A percentile compares a stretch with the other conserved stretches of the same genome.
Conservation (phyloP, 371 early-diverging fungal species). For the Mycotypha africana region DNA sequence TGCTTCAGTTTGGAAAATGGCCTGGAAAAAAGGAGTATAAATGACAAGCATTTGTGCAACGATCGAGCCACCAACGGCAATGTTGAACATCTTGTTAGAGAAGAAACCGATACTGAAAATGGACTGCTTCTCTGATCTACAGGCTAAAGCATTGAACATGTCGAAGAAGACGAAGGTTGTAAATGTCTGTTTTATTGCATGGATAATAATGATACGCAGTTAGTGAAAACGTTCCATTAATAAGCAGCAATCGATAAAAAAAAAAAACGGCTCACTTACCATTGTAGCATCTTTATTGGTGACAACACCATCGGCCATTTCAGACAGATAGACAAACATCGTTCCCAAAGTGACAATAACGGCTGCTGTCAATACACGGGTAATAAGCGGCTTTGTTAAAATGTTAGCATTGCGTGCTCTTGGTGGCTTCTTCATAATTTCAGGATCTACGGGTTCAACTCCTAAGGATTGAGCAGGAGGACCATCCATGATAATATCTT, state of each 20-base stretch:
- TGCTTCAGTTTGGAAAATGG: conserved; percentile 89
- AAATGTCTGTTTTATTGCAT: conserved; percentile 67
- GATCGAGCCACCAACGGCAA: conserved; percentile 77
- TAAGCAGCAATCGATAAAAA: neutral
- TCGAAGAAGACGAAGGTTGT: conserved; percentile 95
- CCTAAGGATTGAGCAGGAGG: conserved; percentile 90
- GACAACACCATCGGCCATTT: conserved; percentile 72
- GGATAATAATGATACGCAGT: neutral
- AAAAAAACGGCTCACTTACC: conserved; percentile 43
- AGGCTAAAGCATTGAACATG: conserved; percentile 91
- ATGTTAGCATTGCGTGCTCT: conserved; percentile 70
- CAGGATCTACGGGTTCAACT: conserved; percentile 82
- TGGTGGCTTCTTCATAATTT: conserved; percentile 82
- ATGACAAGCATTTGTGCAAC: conserved; percentile 85
- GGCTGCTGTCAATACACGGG: conserved; percentile 77
- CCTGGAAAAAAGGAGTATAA: conserved; percentile 86
- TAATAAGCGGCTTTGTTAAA: conserved; percentile 65
- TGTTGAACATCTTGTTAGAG: conserved; percentile 84
- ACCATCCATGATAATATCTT: conserved; percentile 91
- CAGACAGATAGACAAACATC: conserved; percentile 72
- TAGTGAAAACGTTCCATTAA: too few relatives aligned
- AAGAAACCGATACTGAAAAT: conserved; percentile 75
- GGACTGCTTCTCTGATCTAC: conserved; percentile 83
- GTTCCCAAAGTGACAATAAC: conserved; percentile 85
- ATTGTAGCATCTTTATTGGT: conserved; percentile 87